A percentile compares a stretch with the other conserved stretches of the same genome.
Evolutionary conservation across 1,139 yeast genomes (phyloP).

Genomic region (Debaryomyces psychrophilus): DNA sequence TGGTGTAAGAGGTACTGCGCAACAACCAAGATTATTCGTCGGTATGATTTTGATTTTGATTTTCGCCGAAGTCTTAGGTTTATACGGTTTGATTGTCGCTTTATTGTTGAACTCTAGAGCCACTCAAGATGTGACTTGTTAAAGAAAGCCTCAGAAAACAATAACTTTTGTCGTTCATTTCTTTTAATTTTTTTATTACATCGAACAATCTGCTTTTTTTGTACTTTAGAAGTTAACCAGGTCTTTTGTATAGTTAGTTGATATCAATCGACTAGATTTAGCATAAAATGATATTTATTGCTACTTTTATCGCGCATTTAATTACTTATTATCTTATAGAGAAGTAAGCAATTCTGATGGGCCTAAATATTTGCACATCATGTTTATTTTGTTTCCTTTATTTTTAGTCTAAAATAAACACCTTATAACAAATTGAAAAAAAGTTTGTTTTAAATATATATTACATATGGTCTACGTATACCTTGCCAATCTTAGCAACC

Average conservation of each 20-base stretch:
- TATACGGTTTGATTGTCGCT: conserved; percentile 97
- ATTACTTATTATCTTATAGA: conserved; percentile 1
- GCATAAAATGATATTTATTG: conserved; percentile 4
- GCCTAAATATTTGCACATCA: conserved; percentile 4
- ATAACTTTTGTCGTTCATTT: conserved; percentile 11
- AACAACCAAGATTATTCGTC: conserved; percentile 94
- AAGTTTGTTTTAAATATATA: neutral
- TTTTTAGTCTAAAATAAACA: neutral
- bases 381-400: neutral
- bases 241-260: conserved; percentile 5
- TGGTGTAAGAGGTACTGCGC: conserved; percentile 95
- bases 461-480: conserved; percentile 28
- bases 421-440: neutral
- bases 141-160: conserved; percentile 23
- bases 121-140: conserved; percentile 85
- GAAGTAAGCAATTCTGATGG: conserved; percentile 2
- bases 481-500: conserved; percentile 41
- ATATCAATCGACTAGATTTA: conserved; percentile 4
- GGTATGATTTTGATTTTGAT: conserved; percentile 92
- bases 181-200: conserved; percentile 11
- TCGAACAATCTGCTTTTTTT: conserved; percentile 7
- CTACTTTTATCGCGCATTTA: conserved; percentile 5
- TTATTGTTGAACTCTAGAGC: conserved; percentile 96
- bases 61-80: conserved; percentile 97
- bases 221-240: conserved; percentile 7